Percentiles rank a stretch among this genome's conserved stretches.
Evolutionary conservation across 495 filamentous ascomycete genomes (phyloP).

Genomic region (Achaetomiella virescens): DNA sequence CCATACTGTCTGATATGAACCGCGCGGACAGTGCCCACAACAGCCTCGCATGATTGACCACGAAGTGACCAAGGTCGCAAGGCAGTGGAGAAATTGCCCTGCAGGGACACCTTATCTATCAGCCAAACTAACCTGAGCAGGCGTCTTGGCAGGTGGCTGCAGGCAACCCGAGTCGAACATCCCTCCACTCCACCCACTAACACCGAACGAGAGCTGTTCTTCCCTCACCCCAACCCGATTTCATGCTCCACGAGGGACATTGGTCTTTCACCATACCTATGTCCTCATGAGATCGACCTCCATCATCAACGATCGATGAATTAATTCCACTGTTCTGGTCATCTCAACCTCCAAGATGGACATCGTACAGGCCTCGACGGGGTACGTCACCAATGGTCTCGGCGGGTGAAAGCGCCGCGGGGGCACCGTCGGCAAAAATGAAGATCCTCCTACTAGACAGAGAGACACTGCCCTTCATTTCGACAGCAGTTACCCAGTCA

Average conservation of each 20-base stretch:
- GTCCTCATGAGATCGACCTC: too few species aligned
- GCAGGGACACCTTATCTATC: neutral
- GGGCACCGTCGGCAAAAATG: slow-evolving; percentile 84
- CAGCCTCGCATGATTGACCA: neutral
- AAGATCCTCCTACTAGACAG: slow-evolving; percentile 93
- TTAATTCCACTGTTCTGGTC: neutral
- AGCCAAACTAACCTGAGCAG: neutral
- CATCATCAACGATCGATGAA: neutral
- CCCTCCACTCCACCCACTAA: neutral
- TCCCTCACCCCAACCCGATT: too few species aligned
- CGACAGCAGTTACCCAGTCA: slow-evolving; percentile 92
- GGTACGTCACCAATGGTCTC: slow-evolving; percentile 97
- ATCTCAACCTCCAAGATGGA: slow-evolving; percentile 58
- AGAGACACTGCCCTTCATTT: slow-evolving; percentile 91
- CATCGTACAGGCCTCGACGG: slow-evolving; percentile 81
- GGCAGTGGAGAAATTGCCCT: neutral
- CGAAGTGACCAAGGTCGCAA: neutral
- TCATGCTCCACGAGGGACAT: too few species aligned
- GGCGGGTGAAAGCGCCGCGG: slow-evolving; percentile 65
- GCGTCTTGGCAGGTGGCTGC: neutral
- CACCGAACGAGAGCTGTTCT: too few species aligned
- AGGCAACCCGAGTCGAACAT: neutral
- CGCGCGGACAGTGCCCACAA: neutral
- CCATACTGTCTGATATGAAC: slow-evolving; percentile 17
- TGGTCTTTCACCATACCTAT: neutral